Conservation (phyloP, 805 yeast species). For the Cephaloascus albidus region DNA sequence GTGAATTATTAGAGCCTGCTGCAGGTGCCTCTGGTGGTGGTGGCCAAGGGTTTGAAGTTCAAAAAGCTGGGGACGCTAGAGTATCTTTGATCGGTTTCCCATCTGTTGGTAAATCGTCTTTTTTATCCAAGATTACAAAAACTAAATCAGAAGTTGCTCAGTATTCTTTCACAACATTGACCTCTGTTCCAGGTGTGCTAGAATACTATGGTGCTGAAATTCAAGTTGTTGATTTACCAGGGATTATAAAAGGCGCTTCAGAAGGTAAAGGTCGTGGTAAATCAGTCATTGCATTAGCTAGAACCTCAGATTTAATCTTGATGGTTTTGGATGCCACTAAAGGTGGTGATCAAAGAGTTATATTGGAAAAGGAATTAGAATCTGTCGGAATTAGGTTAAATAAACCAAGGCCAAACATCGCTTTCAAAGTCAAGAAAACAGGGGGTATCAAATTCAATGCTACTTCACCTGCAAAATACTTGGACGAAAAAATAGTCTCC, state of each 20-base stretch:
- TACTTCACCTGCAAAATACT: slow-evolving; percentile 70
- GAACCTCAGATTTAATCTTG: slow-evolving; percentile 85
- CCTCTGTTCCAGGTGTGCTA: slow-evolving; percentile 93
- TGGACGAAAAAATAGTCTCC: slow-evolving; percentile 73
- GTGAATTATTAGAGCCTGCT: slow-evolving; percentile 86
- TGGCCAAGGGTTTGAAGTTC: slow-evolving; percentile 83
- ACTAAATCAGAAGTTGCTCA: slow-evolving; percentile 93
- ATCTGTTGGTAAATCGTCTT: slow-evolving; percentile 93
- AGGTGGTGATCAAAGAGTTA: slow-evolving; percentile 79
- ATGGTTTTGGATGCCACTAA: slow-evolving; percentile 97
- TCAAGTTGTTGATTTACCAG: slow-evolving; percentile 95
- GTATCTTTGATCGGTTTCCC: slow-evolving; percentile 95
- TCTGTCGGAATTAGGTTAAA: slow-evolving; percentile 90
- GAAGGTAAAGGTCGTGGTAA: slow-evolving; percentile 98
- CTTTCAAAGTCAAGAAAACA: slow-evolving; percentile 68
- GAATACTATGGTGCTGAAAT: slow-evolving; percentile 96
- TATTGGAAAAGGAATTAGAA: slow-evolving; percentile 83
- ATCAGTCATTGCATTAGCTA: slow-evolving; percentile 93
- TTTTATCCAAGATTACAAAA: slow-evolving; percentile 80
- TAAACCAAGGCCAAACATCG: slow-evolving; percentile 70
- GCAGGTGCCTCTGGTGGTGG: slow-evolving; percentile 60
- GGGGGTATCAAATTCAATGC: slow-evolving; percentile 88
- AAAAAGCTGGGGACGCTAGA: slow-evolving; percentile 93
- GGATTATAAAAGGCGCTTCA: slow-evolving; percentile 92
- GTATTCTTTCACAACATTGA: slow-evolving; percentile 91